These are phyloP conservation scores for Fusarium liriodendri DNA, from an alignment of 2,329 filamentous ascomycete genomes.

Conservation along the genomic window DNA sequence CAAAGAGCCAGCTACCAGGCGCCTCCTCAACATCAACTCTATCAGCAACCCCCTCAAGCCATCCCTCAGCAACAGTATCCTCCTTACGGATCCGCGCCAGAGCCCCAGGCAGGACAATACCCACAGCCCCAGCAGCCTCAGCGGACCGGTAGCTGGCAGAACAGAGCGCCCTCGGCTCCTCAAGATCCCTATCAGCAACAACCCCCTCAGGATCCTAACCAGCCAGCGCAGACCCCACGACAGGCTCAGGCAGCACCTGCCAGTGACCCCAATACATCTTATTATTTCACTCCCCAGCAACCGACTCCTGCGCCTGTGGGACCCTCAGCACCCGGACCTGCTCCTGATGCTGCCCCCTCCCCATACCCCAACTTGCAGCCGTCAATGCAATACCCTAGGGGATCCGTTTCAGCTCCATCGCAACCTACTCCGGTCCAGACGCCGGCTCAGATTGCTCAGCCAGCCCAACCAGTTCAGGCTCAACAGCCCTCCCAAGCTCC, in stretches of 20 bases:
- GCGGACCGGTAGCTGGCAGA: constrained; percentile 64
- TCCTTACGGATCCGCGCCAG: constrained; percentile 55
- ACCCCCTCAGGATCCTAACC: constrained; percentile 40
- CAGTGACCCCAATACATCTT: constrained; percentile 65
- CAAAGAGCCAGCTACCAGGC: constrained; percentile 63
- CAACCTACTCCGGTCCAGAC: constrained; percentile 48
- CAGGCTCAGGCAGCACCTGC: constrained; percentile 44
- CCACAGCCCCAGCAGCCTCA: constrained; percentile 59
- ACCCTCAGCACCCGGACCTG: constrained; percentile 52
- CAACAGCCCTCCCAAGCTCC: constrained; percentile 35
- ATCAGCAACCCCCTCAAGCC: constrained; percentile 48
- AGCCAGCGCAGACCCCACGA: constrained; percentile 46
- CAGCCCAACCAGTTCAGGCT: constrained; percentile 47
- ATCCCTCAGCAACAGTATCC: constrained; percentile 54
- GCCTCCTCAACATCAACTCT: constrained; percentile 54
- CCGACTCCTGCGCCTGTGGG: constrained; percentile 48
- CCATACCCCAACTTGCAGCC: constrained; percentile 66
- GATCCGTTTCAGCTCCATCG: constrained; percentile 52
- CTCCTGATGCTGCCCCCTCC: constrained; percentile 57
- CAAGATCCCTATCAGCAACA: constrained; percentile 47
- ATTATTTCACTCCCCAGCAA: constrained; percentile 65
- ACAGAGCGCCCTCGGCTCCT: constrained; percentile 52
- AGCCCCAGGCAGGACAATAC: constrained; percentile 56
- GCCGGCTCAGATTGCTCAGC: constrained; percentile 30
- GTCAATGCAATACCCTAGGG: constrained; percentile 57